Percentiles rank a stretch among this genome's conserved stretches.
Evolutionary conservation across 2,329 filamentous ascomycete species (phyloP).

Genomic region (Hypoxylon sp.): DNA sequence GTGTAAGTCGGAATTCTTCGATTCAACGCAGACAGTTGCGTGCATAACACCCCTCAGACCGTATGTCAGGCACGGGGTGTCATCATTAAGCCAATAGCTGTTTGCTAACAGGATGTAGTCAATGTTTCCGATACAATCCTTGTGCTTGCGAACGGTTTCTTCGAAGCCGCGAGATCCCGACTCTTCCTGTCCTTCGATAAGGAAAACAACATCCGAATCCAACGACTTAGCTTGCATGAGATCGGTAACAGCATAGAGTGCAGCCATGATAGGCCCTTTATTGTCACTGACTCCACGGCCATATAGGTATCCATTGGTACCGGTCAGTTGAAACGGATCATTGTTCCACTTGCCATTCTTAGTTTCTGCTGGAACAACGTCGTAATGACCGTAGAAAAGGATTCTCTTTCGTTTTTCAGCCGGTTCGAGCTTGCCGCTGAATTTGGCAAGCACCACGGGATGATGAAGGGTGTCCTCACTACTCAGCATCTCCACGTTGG

Average conservation of each 20-base stretch:
- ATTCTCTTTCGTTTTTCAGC: constrained; percentile 82
- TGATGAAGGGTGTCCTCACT: constrained; percentile 81
- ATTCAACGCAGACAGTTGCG: constrained; percentile 89
- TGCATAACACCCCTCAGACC: constrained; percentile 94
- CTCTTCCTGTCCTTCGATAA: constrained; percentile 98
- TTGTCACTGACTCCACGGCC: constrained; percentile 98
- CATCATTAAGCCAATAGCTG: constrained; percentile 98
- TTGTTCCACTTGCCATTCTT: constrained; percentile 86
- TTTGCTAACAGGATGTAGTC: constrained; percentile 97
- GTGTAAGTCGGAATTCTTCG: constrained; percentile 88
- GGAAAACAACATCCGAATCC: constrained; percentile 89
- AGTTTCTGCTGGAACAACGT: constrained; percentile 91
- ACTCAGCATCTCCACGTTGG: constrained; percentile 89
- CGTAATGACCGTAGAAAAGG: constrained; percentile 98
- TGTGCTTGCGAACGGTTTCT: constrained; percentile 83
- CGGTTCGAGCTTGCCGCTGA: constrained; percentile 80
- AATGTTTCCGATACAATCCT: constrained; percentile 86
- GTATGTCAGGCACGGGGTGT: constrained; percentile 95
- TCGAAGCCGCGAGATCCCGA: constrained; percentile 93
- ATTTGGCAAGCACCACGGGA: constrained; percentile 93
- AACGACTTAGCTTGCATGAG: constrained; percentile 86
- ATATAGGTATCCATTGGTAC: constrained; percentile 92
- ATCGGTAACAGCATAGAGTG: constrained; percentile 93
- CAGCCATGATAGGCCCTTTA: constrained; percentile 95
- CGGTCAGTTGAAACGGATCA: constrained; percentile 91